phyloP scores from a whole-genome alignment of 2,329 filamentous ascomycete genomes.

The Fusarium nanum region DNA sequence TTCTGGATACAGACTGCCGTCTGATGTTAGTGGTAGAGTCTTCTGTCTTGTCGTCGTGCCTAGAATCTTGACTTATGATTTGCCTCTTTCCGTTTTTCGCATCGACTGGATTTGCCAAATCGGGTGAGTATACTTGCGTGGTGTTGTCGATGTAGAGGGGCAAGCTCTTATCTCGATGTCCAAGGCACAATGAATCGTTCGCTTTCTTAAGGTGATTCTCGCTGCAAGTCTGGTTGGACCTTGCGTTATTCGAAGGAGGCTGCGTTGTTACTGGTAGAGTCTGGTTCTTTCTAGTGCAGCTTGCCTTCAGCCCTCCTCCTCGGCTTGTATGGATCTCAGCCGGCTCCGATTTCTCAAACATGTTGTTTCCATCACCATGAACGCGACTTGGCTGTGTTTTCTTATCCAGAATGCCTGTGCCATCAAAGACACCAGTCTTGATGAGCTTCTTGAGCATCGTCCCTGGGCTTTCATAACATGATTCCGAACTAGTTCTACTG shows the following conservation, averaged over 20 bases:
- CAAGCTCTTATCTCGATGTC: background rate
- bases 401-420: conserved; percentile 9
- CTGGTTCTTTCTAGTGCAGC: background rate
- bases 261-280: background rate
- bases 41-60: background rate
- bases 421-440: conserved; percentile 37
- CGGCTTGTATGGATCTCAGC: conserved; percentile 13
- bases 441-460: conserved; percentile 26
- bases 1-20: background rate
- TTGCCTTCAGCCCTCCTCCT: conserved; percentile 40
- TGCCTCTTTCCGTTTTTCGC: background rate
- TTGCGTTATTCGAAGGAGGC: background rate
- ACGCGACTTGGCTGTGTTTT: background rate
- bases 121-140: background rate
- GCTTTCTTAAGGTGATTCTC: background rate
- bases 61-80: background rate
- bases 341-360: background rate
- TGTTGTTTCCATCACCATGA: background rate
- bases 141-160: background rate
- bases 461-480: background rate
- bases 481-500: background rate
- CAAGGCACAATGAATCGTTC: background rate
- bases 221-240: background rate
- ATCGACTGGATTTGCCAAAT: background rate
- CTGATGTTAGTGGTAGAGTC: background rate